Evolutionary conservation across 139 green algal genomes (phyloP).

Genomic region (Picochlorum sp.): DNA sequence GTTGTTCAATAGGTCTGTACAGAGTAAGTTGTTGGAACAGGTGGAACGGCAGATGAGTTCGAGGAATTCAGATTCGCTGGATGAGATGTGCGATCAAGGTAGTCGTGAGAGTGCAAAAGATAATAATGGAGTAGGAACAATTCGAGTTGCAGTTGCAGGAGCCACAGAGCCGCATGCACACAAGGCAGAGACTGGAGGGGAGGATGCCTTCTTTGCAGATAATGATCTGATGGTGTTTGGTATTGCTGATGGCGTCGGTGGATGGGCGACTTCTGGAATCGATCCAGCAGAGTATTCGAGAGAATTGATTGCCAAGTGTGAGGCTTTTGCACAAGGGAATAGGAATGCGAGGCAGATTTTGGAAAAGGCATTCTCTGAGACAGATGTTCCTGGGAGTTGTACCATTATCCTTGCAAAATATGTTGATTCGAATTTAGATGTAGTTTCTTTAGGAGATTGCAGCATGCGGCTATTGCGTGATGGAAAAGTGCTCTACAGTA

Average conservation of each 20-base stretch:
- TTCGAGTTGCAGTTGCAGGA: conserved; percentile 13
- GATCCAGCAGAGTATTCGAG: conserved; percentile 71
- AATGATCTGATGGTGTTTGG: conserved; percentile 50
- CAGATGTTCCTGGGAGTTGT: conserved; percentile 24
- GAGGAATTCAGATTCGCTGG: neutral
- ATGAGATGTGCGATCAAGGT: conserved; percentile 6
- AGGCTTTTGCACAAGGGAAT: neutral
- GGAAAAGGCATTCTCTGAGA: conserved; percentile 20
- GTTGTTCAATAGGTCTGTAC: conserved; percentile 21
- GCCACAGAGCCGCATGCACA: conserved; percentile 49
- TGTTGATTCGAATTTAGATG: neutral
- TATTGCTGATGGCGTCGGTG: conserved; percentile 82
- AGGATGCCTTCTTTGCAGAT: conserved; percentile 81
- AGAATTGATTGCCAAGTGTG: conserved; percentile 35
- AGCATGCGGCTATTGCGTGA: conserved; percentile 60
- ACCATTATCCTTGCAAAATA: conserved; percentile 23
- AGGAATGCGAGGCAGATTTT: conserved; percentile 15
- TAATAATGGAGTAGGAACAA: neutral
- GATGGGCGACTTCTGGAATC: conserved; percentile 78
- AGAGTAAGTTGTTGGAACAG: conserved; percentile 17
- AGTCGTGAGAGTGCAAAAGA: neutral
- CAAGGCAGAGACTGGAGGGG: conserved; percentile 70
- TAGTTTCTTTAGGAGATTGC: conserved; percentile 60
- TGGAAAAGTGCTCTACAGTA: conserved; percentile 54
- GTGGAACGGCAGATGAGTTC: conserved; percentile 17